A percentile compares a stretch with the other conserved stretches of the same genome.
Conservation (phyloP, 148 eudicot genomes). For the Salicornia ramosissima region DNA sequence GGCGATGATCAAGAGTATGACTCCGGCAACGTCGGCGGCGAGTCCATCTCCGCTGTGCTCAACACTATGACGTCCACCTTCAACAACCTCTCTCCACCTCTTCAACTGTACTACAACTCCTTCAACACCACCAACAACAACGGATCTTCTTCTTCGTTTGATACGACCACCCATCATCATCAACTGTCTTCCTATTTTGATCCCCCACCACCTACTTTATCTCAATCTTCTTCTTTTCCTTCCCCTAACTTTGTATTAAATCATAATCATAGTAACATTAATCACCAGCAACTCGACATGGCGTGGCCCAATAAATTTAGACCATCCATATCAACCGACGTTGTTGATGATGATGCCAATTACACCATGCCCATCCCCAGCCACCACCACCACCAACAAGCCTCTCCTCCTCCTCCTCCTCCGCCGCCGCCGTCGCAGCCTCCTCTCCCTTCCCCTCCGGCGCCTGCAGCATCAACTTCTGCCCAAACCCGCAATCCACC, state of each 20-base stretch:
- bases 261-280: not conserved
- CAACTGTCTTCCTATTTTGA: constrained; percentile 18
- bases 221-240: constrained; percentile 4
- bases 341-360: constrained; percentile 28
- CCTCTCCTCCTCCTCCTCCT: not conserved
- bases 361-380: not conserved
- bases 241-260: constrained; percentile 28
- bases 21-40: constrained; percentile 27
- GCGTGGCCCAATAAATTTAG: constrained; percentile 35
- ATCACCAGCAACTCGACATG: constrained; percentile 24
- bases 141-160: not conserved
- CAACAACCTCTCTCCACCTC: constrained; percentile 2
- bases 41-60: constrained; percentile 20
- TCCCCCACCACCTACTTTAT: constrained; percentile 14
- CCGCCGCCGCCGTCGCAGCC: constrained; percentile 2
- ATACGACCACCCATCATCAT: constrained; percentile 6
- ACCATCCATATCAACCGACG: constrained; percentile 7
- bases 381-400: constrained; percentile 9
- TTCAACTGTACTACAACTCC: constrained; percentile 32
- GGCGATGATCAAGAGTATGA: constrained; percentile 62
- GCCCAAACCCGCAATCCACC: not conserved
- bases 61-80: constrained; percentile 15
- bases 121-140: not conserved
- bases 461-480: constrained; percentile 2
- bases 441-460: not conserved